Evolutionary conservation across 1,139 yeast genomes (phyloP), one percentile per base, ranked within the genome.

Genomic region (Kodamaea sp.): DNA sequence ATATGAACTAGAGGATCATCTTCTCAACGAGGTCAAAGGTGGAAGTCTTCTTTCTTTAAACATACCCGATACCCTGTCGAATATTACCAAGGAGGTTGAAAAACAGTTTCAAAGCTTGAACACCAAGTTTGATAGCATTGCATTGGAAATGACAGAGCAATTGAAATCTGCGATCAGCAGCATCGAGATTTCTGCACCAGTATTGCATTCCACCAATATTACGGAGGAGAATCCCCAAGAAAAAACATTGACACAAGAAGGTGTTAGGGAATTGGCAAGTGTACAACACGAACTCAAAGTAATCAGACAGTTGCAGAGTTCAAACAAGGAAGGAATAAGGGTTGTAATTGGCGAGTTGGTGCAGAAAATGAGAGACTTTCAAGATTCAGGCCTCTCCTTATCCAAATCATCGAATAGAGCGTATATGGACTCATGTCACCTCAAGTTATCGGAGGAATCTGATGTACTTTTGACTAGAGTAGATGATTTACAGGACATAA

Each of bases 401-500:
- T 59, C 72, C 1, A 66, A 66, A 19, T 67, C 77, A 7, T 61
- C 78, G 0, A 79, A 80, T 45, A 70, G 92, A 38, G 57, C 74
- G 1, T 88, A 85, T 50, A 84, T 90, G 83, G 90, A 83, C 32
- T 70, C 75, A 10, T 85, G 96, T 38, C 90, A 86, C 51, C 57
- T 68, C 9, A 81, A 80, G 47, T 70, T 92, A 15, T 84, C 95
- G 1, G 80, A 76, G 32, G 90, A 86, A 15, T 83, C 95, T 6
- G 96, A 88, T 53, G 53, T 58, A 1, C 62, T 92, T 15, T 69
- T 94, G 28, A 82, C 94, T 0, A 78, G 74, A 43, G 95, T 90
- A 3, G 98, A 94, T 55, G 97, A 89, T 49, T 66, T 94, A 23
- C 97, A 90, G 55, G 98, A 94, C 59, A 59, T 86, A 5, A 86